Conservation (phyloP, 1,139 yeast species). For the Debaryomyces sp. region DNA sequence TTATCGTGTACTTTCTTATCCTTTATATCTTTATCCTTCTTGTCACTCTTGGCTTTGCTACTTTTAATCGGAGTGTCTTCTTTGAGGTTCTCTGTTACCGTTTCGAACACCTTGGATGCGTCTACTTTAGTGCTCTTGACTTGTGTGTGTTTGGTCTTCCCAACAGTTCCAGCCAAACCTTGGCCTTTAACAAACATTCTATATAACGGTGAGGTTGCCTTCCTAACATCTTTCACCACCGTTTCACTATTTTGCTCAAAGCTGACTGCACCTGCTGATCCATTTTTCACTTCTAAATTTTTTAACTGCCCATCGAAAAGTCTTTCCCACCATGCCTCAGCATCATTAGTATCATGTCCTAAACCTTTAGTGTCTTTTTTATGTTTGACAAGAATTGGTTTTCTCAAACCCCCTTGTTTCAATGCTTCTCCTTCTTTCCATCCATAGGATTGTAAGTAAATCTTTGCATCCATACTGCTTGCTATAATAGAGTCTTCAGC, state of each 20-base stretch:
- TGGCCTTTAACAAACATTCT: constrained; percentile 84
- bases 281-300: constrained; percentile 60
- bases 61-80: constrained; percentile 4
- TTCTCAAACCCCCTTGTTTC: constrained; percentile 74
- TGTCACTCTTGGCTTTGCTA: constrained; percentile 13
- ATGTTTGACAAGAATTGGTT: constrained; percentile 87
- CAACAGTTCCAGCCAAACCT: constrained; percentile 78
- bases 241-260: constrained; percentile 48
- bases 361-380: constrained; percentile 89
- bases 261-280: constrained; percentile 27
- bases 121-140: constrained; percentile 18
- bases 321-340: constrained; percentile 97
- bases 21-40: constrained; percentile 19
- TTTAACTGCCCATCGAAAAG: constrained; percentile 92
- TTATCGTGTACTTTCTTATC: constrained; percentile 18
- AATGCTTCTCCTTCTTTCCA: constrained; percentile 93
- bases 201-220: constrained; percentile 62
- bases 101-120: constrained; percentile 14
- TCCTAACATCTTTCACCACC: constrained; percentile 44
- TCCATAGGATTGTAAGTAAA: constrained; percentile 76
- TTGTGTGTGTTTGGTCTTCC: constrained; percentile 30
- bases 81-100: constrained; percentile 2
- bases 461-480: constrained; percentile 66
- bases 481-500: not conserved
- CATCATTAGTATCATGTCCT: constrained; percentile 69